Evolutionary conservation across 306 rosid genomes (phyloP), one percentile per base, ranked within the genome.

Genomic region (Coriaria nepalensis): DNA sequence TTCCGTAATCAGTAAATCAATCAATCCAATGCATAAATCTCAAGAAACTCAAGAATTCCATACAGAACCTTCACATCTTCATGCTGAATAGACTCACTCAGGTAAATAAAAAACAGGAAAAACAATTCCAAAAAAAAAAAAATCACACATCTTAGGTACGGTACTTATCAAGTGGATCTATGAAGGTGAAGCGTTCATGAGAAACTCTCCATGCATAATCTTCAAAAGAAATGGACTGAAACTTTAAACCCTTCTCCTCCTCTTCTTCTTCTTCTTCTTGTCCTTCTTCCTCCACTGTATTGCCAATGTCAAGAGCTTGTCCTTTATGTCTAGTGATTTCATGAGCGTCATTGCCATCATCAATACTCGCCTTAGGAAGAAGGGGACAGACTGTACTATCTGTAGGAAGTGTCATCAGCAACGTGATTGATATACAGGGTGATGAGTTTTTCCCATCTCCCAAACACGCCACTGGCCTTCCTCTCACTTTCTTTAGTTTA

Each of bases 151-250:
- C 32, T 63, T 36, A 64, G 33, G 67, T 46, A 33, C 93, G 93
- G 33, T 80, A 69, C 67, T 93, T 69, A 40, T 75, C 73, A 0
- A 83, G 74, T 8, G 86, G 85, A 40, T 87, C 96, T 56, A 69
- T 83, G 60, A 83, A 61, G 34, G 20, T 52, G 13, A 75, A 67
- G 35, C 78, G 78, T 51, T 78, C 87, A 43, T 83, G 93, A 54
- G 67, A 78, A 9, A 68, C 77, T 60, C 81, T 80, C 94, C 93
- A 83, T 13, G 96, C 94, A 40, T 87, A 87, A 52, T 83, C 87
- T 60, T 87, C 96, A 45, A 87, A 80, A 38, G 61, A 73, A 62
- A 87, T 76, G 6, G 82, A 63, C 40, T 73, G 68, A 49, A 87
- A 87, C 63, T 68, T 35, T 43, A 40, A 56, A 50, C 60, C 41